Conservation (phyloP, 2,329 filamentous ascomycete species). For the Clathrospora elynae region DNA sequence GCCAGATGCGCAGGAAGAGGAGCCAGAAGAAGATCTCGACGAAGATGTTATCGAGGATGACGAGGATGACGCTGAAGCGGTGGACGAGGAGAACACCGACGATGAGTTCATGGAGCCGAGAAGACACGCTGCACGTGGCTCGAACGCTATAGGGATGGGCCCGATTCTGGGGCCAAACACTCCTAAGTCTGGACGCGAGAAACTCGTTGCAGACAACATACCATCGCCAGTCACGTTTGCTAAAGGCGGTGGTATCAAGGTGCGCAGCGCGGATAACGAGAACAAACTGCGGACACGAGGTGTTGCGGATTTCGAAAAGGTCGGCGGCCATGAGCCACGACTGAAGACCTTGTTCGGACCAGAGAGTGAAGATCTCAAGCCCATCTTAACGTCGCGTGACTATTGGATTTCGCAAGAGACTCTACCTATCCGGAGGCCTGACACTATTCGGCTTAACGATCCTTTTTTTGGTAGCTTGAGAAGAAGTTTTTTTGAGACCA, state of each 20-base stretch:
- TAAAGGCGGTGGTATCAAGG: conserved; percentile 20
- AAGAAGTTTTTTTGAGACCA: conserved; percentile 52
- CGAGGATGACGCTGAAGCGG: conserved; percentile 38
- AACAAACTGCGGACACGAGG: conserved; percentile 32
- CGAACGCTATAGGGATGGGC: conserved; percentile 20
- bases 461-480: conserved; percentile 44
- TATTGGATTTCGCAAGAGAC: conserved; percentile 59
- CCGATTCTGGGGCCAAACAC: conserved; percentile 8
- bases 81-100: conserved; percentile 24
- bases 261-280: conserved; percentile 18
- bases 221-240: conserved; percentile 19
- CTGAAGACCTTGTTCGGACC: conserved; percentile 59
- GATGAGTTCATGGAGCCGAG: conserved; percentile 15
- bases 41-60: conserved; percentile 42
- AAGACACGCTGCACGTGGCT: conserved; percentile 9
- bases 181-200: conserved; percentile 7
- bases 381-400: conserved; percentile 55
- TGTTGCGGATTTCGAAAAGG: conserved; percentile 37
- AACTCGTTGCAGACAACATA: conserved; percentile 7
- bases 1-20: conserved; percentile 32
- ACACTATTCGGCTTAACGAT: neutral
- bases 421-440: conserved; percentile 51
- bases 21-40: conserved; percentile 31
- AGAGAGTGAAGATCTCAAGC: conserved; percentile 55
- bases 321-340: conserved; percentile 48